Base-by-base conservation (phyloP, 805 yeast species). In the Candida schatavii region DNA sequence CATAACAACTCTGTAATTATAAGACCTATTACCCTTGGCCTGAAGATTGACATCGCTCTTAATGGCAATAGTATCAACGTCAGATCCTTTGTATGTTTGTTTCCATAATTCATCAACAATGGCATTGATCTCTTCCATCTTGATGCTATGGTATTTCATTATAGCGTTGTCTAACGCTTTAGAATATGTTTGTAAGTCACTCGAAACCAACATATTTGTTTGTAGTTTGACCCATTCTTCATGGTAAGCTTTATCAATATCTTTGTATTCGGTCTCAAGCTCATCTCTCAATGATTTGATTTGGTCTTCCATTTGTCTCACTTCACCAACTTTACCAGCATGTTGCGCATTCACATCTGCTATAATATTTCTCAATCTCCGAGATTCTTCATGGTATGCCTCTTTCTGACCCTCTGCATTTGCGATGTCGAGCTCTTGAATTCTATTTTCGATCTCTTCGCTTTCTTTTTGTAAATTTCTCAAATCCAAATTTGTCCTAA, bases 1-100 rank as follows among this genome's bases (percentile, higher is more conserved):
- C 99, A 93, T 93, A 18, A 90, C 96, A 15, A 93, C 97, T 29
- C 97, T 72, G 56, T 91, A 91, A 57, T 91, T 90, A 60, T 90
- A 91, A 1, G 93, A 78, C 43, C 95, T 68, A 32, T 78, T 77
- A 3, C 72, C 77, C 40, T 67, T 70, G 2, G 67, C 64, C 45
- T 66, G 74, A 13, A 65, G 57, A 40, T 77, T 78, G 18, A 81
- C 83, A 52, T 91, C 98, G 30, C 96, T 85, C 49, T 82, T 76
- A 47, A 93, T 88, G 53, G 85, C 78, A 37, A 93, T 89, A 0
- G 95, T 80, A 56, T 93, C 97, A 35, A 93, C 88, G 63, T 93
- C 99, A 2, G 97, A 85, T 1, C 99, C 99, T 49, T 85, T 84
- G 56, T 93, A 93, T 0, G 99, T 93, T 38, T 78, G 79, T 48